phyloP scores from a whole-genome alignment of 2,329 filamentous ascomycete species.

The Rutstroemia sp. region DNA sequence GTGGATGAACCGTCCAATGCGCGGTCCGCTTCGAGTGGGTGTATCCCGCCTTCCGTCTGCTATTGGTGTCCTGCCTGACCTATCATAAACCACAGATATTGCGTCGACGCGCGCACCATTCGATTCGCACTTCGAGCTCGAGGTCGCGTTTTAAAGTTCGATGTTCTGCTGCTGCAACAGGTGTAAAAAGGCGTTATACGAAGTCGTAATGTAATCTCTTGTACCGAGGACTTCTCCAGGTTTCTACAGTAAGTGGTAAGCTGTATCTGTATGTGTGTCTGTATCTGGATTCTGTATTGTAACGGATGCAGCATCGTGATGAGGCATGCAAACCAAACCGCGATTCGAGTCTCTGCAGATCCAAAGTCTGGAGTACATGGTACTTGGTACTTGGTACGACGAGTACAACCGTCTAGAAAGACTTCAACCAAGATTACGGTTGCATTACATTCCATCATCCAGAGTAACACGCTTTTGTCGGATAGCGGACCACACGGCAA shows the following conservation, averaged over 20 bases:
- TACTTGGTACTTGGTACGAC: background rate
- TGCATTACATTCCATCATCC: background rate
- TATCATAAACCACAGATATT: conserved; percentile 3
- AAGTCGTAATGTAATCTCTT: background rate
- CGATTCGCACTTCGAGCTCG: too few species aligned
- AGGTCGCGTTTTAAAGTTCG: too few species aligned
- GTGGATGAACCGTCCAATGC: conserved; percentile 1
- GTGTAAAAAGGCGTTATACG: too few species aligned
- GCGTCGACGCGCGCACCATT: background rate
- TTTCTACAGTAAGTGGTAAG: background rate
- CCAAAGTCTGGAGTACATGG: conserved; percentile 7
- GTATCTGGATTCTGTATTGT: background rate
- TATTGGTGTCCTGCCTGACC: background rate
- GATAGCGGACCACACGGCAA: background rate
- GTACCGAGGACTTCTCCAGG: background rate
- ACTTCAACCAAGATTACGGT: conserved; percentile 7
- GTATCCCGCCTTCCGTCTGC: background rate
- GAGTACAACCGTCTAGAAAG: conserved; percentile 9
- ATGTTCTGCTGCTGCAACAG: too few species aligned
- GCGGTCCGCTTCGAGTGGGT: background rate
- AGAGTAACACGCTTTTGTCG: conserved; percentile 2
- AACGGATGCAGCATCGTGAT: conserved; percentile 2
- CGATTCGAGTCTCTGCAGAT: conserved; percentile 8
- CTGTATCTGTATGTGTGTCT: background rate
- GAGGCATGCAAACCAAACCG: conserved; percentile 10